Base-by-base conservation (phyloP, 352 stramenopile genomes). In the Phytopythium helicoides region DNA sequence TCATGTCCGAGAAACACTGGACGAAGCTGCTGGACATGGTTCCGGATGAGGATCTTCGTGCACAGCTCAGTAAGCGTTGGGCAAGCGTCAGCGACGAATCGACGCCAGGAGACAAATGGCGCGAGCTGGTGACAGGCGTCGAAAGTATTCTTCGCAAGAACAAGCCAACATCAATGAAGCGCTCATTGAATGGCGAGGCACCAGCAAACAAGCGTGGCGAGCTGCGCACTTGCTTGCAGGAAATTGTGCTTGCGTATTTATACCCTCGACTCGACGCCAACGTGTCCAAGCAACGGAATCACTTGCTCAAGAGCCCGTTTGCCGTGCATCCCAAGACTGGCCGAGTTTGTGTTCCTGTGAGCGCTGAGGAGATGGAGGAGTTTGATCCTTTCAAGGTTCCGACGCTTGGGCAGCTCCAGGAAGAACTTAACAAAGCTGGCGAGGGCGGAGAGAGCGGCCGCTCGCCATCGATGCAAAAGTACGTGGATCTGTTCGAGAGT, bases 271-370 rank as follows among this genome's bases (percentile, higher is more conserved):
- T 99, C 56, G 97, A 99, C 96, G 97, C 98, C 35, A 99, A 99
- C 71, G 97, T 99, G 47, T 99, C 96, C 56, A 99, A 99, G 69
- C 94, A 98, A 67, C 87, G 96, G 52, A 99, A 99, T 87, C 97
- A 99, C 85, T 98, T 99, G 80, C 82, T 99, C 35, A 99, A 99
- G 73, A 97, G 80, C 73, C 97, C 97, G 25, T 99, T 99, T 62
- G 97, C 94, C 23, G 94, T 99, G 21, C 97, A 99, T 68, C 97
- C 97, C 6, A 99, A 99, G 81, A 98, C 95, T 0, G 94, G 97
- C 18, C 80, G 97, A 23, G 96, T 99, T 12, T 99, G 97, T 73
- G 97, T 99, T 18, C 97, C 97, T 0, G 97, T 99, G 46, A 54
- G 81, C 87, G 64, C 81, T 58, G 35, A 62, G 22, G 67, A 78